Conservation (phyloP, 2,329 filamentous ascomycete species). For the Exophiala sp. region DNA sequence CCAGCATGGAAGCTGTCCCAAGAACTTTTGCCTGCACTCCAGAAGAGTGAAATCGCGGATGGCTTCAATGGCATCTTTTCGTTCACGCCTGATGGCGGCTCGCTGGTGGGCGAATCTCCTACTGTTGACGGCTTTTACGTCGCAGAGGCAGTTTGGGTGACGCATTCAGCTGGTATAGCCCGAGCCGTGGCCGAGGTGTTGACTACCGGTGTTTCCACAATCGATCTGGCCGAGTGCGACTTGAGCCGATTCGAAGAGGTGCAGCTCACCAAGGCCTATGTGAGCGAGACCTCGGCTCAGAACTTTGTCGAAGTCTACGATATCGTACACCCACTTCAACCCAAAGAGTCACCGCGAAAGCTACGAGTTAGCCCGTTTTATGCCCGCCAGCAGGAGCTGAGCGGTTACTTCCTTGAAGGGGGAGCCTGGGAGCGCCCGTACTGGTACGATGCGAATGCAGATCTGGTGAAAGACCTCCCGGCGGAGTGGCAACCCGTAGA, state of each 20-base stretch:
- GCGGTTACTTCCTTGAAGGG: constrained; percentile 56
- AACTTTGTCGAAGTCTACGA: constrained; percentile 65
- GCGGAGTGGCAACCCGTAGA: constrained; percentile 53
- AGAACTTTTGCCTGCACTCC: constrained; percentile 53
- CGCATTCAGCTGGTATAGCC: constrained; percentile 62
- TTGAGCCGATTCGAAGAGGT: constrained; percentile 60
- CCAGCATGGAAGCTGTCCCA: constrained; percentile 58
- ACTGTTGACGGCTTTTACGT: constrained; percentile 61
- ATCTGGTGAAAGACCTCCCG: constrained; percentile 52
- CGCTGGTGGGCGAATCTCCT: constrained; percentile 57
- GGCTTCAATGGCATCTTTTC: constrained; percentile 66
- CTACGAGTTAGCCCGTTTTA: constrained; percentile 60
- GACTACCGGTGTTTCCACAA: constrained; percentile 53
- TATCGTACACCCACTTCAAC: constrained; percentile 60
- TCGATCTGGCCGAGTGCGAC: constrained; percentile 59
- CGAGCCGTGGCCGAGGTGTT: constrained; percentile 58
- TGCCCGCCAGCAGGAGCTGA: constrained; percentile 50
- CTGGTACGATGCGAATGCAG: constrained; percentile 58
- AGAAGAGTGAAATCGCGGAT: constrained; percentile 51
- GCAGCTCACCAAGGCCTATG: constrained; percentile 54
- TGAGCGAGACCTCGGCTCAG: constrained; percentile 57
- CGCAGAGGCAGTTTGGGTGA: constrained; percentile 65
- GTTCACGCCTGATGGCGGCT: constrained; percentile 62
- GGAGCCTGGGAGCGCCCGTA: constrained; percentile 60
- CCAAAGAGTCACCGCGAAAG: constrained; percentile 55